Evolutionary conservation across 495 filamentous ascomycete species (phyloP), one percentile per base, ranked within the genome.

Genomic region (Bombardia bombarda): DNA sequence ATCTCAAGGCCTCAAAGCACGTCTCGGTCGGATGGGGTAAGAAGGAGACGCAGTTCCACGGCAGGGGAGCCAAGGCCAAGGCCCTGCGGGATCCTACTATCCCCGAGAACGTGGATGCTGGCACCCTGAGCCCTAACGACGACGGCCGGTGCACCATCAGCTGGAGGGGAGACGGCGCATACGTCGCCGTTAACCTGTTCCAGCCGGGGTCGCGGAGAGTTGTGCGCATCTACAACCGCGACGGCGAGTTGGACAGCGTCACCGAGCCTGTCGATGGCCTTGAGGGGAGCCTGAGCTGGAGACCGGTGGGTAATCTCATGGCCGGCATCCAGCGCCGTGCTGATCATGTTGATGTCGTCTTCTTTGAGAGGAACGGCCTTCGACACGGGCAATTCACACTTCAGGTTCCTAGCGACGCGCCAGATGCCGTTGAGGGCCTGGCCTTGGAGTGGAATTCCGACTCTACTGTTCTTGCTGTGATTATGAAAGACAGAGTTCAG

Each of bases 21-120:
- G 92, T 98, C 32, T 95, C 89, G 16, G 92, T 98, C 18, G 92
- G 92, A 40, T 98, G 92, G 92, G 92, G 92, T 47, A 97, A 97
- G 69, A 82, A 83, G 57, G 92, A 98, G 63, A 98, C 92, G 5
- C 92, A 98, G 64, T 98, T 98, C 56, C 84, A 95, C 56, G 92
- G 92, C 38, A 89, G 86, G 57, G 80, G 88, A 54, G 92, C 90
- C 26, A 92, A 88, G 60, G 87, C 87, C 30, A 92, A 88, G 58
- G 86, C 86, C 22, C 73, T 97, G 28, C 74, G 84, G 42, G 92
- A 98, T 59, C 92, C 92, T 13, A 98, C 92, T 16, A 82, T 98
- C 40, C 92, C 92, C 0, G 90, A 96, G 61, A 87, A 84, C 59
- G 78, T 95, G 16, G 92, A 96, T 47, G 82, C 87, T 56, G 92